phyloP scores from a whole-genome alignment of 305 asterid genomes.

The Fraxinus xanthoxyloides region DNA sequence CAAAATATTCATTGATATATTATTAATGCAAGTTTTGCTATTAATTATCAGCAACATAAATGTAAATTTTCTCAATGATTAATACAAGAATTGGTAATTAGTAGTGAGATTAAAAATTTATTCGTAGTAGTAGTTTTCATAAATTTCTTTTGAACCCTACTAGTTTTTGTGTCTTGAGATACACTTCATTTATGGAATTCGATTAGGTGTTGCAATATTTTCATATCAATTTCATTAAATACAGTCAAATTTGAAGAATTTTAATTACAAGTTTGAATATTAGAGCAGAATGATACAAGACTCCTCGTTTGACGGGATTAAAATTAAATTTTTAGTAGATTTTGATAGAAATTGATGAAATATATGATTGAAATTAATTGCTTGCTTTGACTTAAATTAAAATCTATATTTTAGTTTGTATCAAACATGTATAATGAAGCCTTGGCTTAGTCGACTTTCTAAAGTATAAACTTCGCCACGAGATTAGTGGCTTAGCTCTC shows the following conservation, averaged over 20 bases:
- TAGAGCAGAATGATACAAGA: not conserved
- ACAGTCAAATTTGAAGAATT: not conserved
- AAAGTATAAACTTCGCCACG: not conserved
- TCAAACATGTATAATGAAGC: not conserved
- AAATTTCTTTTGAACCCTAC: not conserved
- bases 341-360: too few relatives aligned
- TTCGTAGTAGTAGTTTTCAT: not conserved
- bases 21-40: not conserved
- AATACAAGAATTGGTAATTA: not conserved
- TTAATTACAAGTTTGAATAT: not conserved
- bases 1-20: too few relatives aligned
- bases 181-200: not conserved
- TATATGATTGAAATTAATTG: too few relatives aligned
- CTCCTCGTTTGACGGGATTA: too few relatives aligned
- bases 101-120: not conserved
- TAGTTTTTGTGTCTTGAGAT: not conserved
- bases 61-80: not conserved
- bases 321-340: too few relatives aligned
- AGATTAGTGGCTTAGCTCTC: not conserved
- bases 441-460: not conserved
- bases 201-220: not conserved
- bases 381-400: too few relatives aligned
- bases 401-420: too few relatives aligned
- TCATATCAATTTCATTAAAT: not conserved
- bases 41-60: too few relatives aligned